phyloP scores from a whole-genome alignment of 441 rosid genomes.

The Croton setiger region DNA sequence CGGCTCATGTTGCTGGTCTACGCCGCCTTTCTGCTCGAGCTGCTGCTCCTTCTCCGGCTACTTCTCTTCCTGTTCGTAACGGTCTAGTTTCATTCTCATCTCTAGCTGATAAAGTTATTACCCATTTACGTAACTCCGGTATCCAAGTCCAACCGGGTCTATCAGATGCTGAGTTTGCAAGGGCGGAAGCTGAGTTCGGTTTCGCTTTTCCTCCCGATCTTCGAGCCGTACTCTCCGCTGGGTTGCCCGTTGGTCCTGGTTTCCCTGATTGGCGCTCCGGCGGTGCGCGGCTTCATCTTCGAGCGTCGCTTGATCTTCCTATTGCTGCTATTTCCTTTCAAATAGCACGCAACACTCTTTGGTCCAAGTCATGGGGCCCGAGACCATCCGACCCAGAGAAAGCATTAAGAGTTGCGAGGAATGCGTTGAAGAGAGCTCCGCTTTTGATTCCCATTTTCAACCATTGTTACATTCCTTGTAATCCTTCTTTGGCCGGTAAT shows the following conservation, averaged over 20 bases:
- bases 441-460: slow-evolving; percentile 83
- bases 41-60: slow-evolving; percentile 57
- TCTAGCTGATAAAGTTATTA: slow-evolving; percentile 66
- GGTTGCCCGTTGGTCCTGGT: slow-evolving; percentile 78
- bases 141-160: slow-evolving; percentile 79
- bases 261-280: slow-evolving; percentile 92
- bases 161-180: slow-evolving; percentile 82
- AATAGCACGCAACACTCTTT: slow-evolving; percentile 76
- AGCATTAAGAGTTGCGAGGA: slow-evolving; percentile 76
- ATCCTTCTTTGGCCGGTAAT: slow-evolving; percentile 87
- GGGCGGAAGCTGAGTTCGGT: slow-evolving; percentile 87
- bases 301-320: slow-evolving; percentile 79
- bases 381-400: slow-evolving; percentile 82
- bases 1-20: slow-evolving; percentile 85
- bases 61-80: slow-evolving; percentile 48
- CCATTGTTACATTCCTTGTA: slow-evolving; percentile 91
- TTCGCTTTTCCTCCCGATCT: slow-evolving; percentile 92
- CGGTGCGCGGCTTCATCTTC: slow-evolving; percentile 77
- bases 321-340: slow-evolving; percentile 89
- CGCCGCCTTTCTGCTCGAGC: slow-evolving; percentile 97
- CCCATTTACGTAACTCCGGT: slow-evolving; percentile 63
- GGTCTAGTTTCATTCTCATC: slow-evolving; percentile 68
- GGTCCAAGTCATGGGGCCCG: slow-evolving; percentile 94
- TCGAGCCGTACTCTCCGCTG: slow-evolving; percentile 80
- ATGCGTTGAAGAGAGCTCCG: slow-evolving; percentile 85